Base-by-base conservation (phyloP, 164 flowering plant genomes). In the Santalum album region DNA sequence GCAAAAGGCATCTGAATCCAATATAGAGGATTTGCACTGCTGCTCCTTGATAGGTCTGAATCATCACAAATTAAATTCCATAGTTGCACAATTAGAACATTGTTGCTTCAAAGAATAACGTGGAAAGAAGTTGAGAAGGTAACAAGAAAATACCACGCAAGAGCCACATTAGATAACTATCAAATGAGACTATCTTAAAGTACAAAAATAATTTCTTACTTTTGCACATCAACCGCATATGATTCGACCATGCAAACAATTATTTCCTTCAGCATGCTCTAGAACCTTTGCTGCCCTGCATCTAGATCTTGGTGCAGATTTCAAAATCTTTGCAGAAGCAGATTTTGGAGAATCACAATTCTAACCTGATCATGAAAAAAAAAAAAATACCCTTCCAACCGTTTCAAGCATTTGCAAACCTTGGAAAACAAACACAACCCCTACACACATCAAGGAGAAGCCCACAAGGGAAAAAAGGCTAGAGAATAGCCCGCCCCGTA, bases 1-100 rank as follows among this genome's bases (percentile, higher is more conserved):
- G 70, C 83, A 80, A 45, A 63, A 69, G 39, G 65, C 67, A 65
- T 68, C 78, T 34, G 63, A 51, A 62, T 75, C 60, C 36, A 24
- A 55, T 47, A 49, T 24, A 38, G 49, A 38, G 18, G 72, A 52
- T 27, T 56, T 42, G 56, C 40, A 59, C 25, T 44, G 57, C 24
- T 35, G 62, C 45, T 56, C 64, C 49, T 60, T 56, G 23, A 54
- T 52, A 45, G 61, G 43, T 66, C 79, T 78, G 72, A 35, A 53
- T 6, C 43, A 62, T 32, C 39, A 61, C 18, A 23, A 16, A 55
- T 50, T 29, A 55, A 29, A 2, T 56, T 46, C 40, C 48, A 22
- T 14, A 18, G 45, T 20, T 47, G 36, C 35, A 18, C 18, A 36
- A 26, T 36, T 15, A 46, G 24, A 10, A n/a, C n/a, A n/a, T n/a